Evolutionary conservation across 116 monocot genomes (phyloP), one percentile per base, ranked within the genome.

Genomic region (Cymodocea nodosa): DNA sequence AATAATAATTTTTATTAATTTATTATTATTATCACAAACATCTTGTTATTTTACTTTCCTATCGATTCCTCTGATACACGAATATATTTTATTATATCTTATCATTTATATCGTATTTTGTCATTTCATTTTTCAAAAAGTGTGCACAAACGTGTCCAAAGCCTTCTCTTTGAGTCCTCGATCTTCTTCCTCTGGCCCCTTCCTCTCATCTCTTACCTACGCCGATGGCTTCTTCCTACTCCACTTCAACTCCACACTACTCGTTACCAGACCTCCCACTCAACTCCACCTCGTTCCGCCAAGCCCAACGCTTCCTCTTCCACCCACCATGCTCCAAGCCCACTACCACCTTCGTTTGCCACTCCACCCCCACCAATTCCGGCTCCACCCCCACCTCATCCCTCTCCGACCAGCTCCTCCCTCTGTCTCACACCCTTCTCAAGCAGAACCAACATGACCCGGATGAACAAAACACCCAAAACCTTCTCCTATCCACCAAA

Each of bases 381-480:
- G 23, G 8, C 80, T 58, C 71, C 8, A 2, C 61, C 52, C 15
- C 68, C 52, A 50, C 64, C 50, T 76, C 83, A 2, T 82, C 87
- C 6, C 79, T 92, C 77, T 70, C 87, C 52, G 87, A 87, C 60
- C 85, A 92, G 68, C 92, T 92, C 67, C 64, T 48, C 15, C 87
- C 85, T 44, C 78, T 92, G 65, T 87, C 92, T 20, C 80, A 78
- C 68, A 75, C 74, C 67, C 70, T 92, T 68, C 92, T 92, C 79
- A 68, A 68, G 11, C 65, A 71, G 23, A 57, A 24, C 56, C 68
- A 22, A 20, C 58, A 20, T 35, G 35, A 59, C 19, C 23, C 51
- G 23, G 40, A 53, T 15, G 37, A 63, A 22, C 35, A 50, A 16
- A 59, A 25, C 17, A 65, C 4, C 59, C 54, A 56, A 0, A 30